phyloP scores from a whole-genome alignment of 345 rosid genomes.

The Sisymbrium irio region DNA sequence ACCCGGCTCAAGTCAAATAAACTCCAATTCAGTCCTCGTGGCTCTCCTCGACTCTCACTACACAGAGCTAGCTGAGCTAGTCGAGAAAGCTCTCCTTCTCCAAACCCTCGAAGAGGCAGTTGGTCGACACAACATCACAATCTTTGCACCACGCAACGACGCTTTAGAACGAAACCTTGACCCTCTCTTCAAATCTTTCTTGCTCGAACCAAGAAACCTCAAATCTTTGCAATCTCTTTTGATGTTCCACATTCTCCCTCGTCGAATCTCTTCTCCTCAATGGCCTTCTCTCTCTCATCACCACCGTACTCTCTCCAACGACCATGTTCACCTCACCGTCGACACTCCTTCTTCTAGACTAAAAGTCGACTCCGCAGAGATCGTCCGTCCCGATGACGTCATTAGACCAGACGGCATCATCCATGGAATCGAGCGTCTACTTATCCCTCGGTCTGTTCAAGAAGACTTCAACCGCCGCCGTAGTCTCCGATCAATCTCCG shows the following conservation, averaged over 20 bases:
- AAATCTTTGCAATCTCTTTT: conserved; percentile 72
- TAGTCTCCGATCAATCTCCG: conserved; percentile 63
- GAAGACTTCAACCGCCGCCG: conserved; percentile 67
- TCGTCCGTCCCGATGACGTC: conserved; percentile 45
- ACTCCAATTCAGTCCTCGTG: conserved; percentile 90
- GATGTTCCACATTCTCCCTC: conserved; percentile 74
- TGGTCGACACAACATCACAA: conserved; percentile 75
- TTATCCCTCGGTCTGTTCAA: conserved; percentile 70
- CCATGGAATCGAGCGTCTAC: conserved; percentile 63
- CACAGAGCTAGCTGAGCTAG: conserved; percentile 83
- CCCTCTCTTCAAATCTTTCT: conserved; percentile 85
- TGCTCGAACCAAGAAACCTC: conserved; percentile 88
- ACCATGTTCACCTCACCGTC: conserved; percentile 48
- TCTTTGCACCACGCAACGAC: conserved; percentile 87
- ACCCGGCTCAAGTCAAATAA: conserved; percentile 51
- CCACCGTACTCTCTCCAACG: conserved; percentile 47
- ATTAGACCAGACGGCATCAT: conserved; percentile 70
- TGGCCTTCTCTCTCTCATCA: conserved; percentile 46
- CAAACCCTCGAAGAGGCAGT: conserved; percentile 88
- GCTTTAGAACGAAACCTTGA: conserved; percentile 82
- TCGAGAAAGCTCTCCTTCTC: conserved; percentile 89
- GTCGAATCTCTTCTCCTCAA: conserved; percentile 46
- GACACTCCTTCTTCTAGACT: conserved; percentile 29
- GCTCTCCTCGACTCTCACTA: conserved; percentile 96
- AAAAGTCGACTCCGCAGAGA: conserved; percentile 44